Conservation (phyloP, 441 rosid species). For the Erysimum pusillum region DNA sequence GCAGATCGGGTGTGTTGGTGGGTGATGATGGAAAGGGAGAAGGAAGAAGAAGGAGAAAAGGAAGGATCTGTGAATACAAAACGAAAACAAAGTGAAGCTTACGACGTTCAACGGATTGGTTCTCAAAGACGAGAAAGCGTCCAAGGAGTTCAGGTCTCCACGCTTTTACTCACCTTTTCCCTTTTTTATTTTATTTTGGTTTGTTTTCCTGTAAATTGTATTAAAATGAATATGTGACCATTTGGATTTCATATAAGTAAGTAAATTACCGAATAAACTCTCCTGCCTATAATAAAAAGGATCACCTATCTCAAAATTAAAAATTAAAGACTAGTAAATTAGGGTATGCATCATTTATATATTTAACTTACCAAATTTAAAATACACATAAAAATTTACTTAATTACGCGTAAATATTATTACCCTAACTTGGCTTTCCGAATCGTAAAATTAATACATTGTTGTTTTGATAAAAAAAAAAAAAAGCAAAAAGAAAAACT, state of each 20-base stretch:
- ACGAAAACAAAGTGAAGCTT: conserved; percentile 39
- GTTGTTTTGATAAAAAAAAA: no score
- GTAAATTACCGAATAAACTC: not conserved
- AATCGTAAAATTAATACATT: no score
- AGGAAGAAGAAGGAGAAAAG: conserved; percentile 15
- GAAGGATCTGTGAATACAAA: conserved; percentile 32
- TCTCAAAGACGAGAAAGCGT: conserved; percentile 40
- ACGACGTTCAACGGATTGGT: conserved; percentile 43
- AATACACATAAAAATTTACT: no score
- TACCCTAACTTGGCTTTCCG: no score
- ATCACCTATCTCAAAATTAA: not conserved
- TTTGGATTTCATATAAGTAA: no score
- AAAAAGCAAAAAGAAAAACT: no score
- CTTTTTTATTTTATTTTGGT: not conserved
- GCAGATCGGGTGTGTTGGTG: conserved; percentile 31
- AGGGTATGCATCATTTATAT: not conserved
- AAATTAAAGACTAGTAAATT: not conserved
- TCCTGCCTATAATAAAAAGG: not conserved
- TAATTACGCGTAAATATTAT: no score
- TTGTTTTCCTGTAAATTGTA: conserved; percentile 16
- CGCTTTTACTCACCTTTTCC: conserved; percentile 39
- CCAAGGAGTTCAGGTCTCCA: conserved; percentile 42
- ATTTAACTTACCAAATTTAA: not conserved
- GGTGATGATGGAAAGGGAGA: conserved; percentile 9
- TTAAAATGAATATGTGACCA: conserved; percentile 16